Evolutionary conservation across 2,329 filamentous ascomycete genomes (phyloP), one percentile per base, ranked within the genome.

Genomic region (Microsporum ferrugineum): DNA sequence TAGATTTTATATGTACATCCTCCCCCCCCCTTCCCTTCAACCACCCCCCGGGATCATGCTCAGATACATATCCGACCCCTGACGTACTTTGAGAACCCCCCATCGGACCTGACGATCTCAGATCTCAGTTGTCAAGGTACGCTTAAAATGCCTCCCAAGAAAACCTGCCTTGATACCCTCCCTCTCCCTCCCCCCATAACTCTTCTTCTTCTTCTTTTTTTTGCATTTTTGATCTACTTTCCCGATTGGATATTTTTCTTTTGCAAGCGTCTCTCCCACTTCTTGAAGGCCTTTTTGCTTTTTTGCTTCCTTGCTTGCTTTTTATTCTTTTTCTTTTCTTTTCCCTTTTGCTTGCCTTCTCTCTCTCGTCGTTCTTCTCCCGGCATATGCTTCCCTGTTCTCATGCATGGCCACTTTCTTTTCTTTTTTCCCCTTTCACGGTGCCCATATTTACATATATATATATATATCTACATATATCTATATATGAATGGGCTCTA

Each of bases 71-170:
- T 51, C 62, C 60, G 53, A 60, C 62, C 60, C 43, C 56, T 51
- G 36, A 49, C 49, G 58, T 62, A 61, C 60, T 61, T 23, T 57
- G 61, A 51, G 51, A 61, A 55, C 39, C 55, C 17, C 33, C 51
- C 60, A 60, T 64, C 64, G 66, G 63, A 61, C 60, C 61, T 65
- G 66, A 66, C 66, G 65, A 66, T 66, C 66, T 66, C 59, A 67
- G 66, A 67, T 67, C 66, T 66, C 55, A 29, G 34, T 39, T 43
- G 45, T 57, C 55, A 43, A 57, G 55, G 55, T 57, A 57, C 55
- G 55, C 34, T 57, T 57, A 55, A 34, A 17, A 36, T 57, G 34
- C 39, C 39, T 39, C 38, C 27, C 41, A 41, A 8, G 53, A 43
- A 57, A 57, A 43, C 55, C 55, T 57, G 36, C 55, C 55, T 43